Evolutionary conservation across 139 green algal species (phyloP), one percentile per base, ranked within the genome.

Genomic region (Micractinium conductrix): DNA sequence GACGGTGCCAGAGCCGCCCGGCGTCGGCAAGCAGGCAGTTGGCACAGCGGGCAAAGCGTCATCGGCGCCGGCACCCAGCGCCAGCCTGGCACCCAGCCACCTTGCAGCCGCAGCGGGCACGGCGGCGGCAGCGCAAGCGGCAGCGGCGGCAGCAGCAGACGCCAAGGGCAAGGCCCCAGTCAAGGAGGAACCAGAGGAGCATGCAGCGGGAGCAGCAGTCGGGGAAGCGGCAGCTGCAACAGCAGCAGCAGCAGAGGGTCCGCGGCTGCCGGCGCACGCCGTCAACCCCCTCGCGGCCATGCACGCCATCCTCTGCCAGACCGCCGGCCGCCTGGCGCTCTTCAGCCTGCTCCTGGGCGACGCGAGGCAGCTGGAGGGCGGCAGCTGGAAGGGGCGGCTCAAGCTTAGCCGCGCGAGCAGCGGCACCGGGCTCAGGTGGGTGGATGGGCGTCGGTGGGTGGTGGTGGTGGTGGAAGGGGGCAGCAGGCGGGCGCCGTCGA

Each of bases 241-340:
- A 48, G 78, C 30, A 60, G 44, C 19, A 50, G 48, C 40, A 50
- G 45, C 37, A 45, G 76, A 4, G 26, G 53, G 76, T 7, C 21
- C 22, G 35, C 38, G 22, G 28, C 40, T 82, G 80, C 68, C 80
- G 5, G 42, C 37, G 21, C 79, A 38, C 28, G 80, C 80, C 6
- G 14, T 40, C 53, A 62, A 55, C 81, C 78, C 78, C 44, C 78
- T 85, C 28, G 24, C 28, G 4, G 58, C 79, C 35, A 76, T 88
- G 78, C 84, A 88, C 55, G 55, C 26, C 78, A 37, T 85, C 26
- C 78, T 88, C 55, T 50, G 58, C 37, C 78, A 81, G 55, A 67
- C 48, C 37, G 84, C 78, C 1, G 78, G 55, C 38, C 71, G 84
- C 48, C 70, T 85, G 58, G 70, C 69, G 67, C 71, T 88, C 37